Evolutionary conservation across 176 grass and related monocot species (phyloP).

Genomic region (Pontederia crassipes): DNA sequence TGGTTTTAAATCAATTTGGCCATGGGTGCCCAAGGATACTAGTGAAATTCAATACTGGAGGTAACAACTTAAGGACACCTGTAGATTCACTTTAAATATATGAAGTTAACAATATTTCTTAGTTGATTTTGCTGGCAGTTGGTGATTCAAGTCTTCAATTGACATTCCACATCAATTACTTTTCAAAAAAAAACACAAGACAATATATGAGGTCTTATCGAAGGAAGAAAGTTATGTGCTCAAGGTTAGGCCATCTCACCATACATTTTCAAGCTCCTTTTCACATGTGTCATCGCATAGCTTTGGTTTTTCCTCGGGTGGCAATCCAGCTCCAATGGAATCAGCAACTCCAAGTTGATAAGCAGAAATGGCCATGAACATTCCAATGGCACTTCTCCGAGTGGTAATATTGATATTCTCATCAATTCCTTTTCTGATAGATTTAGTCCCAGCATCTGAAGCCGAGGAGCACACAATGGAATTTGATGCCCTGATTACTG

Average conservation of each 20-base stretch:
- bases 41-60: too few species aligned
- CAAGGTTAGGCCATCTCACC: slow-evolving; percentile 22
- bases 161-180: neutral
- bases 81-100: too few species aligned
- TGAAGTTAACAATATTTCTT: too few species aligned
- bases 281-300: slow-evolving; percentile 63
- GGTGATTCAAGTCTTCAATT: too few species aligned
- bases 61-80: too few species aligned
- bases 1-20: too few species aligned
- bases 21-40: too few species aligned
- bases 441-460: neutral
- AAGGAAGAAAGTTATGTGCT: neutral
- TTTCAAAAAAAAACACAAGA: neutral
- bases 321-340: slow-evolving; percentile 61
- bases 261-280: slow-evolving; percentile 82
- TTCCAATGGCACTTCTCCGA: slow-evolving; percentile 42
- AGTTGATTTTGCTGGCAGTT: too few species aligned
- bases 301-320: slow-evolving; percentile 87
- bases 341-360: slow-evolving; percentile 21
- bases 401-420: neutral
- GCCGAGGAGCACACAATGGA: slow-evolving; percentile 24
- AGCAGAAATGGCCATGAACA: slow-evolving; percentile 25
- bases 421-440: neutral
- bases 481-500: slow-evolving; percentile 11
- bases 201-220: neutral